Percentiles rank a stretch among this genome's conserved stretches.
These are phyloP conservation scores for Arachnomyces sp. DNA, from an alignment of 2,329 filamentous ascomycete genomes.

Conservation along the genomic window DNA sequence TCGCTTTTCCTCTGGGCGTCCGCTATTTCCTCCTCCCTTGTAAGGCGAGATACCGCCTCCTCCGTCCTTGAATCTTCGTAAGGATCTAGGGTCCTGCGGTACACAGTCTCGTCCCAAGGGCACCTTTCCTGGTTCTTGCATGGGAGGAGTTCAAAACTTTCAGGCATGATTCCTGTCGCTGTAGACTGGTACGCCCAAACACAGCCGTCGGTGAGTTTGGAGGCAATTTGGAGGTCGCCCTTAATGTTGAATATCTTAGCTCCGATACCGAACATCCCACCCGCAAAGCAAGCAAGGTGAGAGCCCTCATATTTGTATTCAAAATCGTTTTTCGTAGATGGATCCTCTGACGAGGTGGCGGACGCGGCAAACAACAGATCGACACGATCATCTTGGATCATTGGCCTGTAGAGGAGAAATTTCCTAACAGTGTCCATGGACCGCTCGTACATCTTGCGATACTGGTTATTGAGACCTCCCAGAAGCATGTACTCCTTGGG, in stretches of 20 bases:
- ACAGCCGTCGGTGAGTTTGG: conserved; percentile 53
- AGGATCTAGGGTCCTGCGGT: conserved; percentile 39
- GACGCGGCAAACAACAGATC: conserved; percentile 36
- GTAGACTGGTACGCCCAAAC: conserved; percentile 56
- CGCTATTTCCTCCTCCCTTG: conserved; percentile 9
- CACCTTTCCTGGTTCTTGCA: conserved; percentile 42
- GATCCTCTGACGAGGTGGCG: conserved; percentile 17
- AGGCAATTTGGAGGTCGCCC: conserved; percentile 48
- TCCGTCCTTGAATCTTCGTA: conserved; percentile 21
- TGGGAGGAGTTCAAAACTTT: conserved; percentile 47
- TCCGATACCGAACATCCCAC: conserved; percentile 56
- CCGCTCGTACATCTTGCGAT: conserved; percentile 37
- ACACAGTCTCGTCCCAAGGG: conserved; percentile 47
- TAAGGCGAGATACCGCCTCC: conserved; percentile 18
- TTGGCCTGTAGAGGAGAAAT: conserved; percentile 38
- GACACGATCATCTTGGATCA: conserved; percentile 33
- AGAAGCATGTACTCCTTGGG: conserved; percentile 43
- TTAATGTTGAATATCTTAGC: conserved; percentile 50
- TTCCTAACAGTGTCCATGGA: conserved; percentile 33
- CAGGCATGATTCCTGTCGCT: conserved; percentile 55
- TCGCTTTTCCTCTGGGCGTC: conserved; percentile 2
- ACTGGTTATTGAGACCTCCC: conserved; percentile 36
- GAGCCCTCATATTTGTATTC: conserved; percentile 46
- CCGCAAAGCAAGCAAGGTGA: conserved; percentile 54
- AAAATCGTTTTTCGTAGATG: conserved; percentile 14